Base-by-base conservation (phyloP, 805 yeast genomes). In the Zygotorulaspora sp. region DNA sequence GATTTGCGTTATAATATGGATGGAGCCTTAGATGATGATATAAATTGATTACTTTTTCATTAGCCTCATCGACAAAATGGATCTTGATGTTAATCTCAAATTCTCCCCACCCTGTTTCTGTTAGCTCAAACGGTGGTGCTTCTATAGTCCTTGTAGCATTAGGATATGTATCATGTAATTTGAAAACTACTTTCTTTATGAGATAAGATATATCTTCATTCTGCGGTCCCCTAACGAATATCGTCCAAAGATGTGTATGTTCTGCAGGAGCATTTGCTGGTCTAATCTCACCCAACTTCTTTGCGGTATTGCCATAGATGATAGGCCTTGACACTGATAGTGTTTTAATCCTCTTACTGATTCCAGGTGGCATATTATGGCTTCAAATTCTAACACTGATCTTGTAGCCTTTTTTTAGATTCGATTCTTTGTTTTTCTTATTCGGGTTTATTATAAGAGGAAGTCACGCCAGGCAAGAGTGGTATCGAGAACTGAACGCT, bases 71-170 rank as follows among this genome's bases (percentile, higher is more conserved):
- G 25, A 79, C 80, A 61, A 92, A 92, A 59, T 80, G 89, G 12
- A 92, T 76, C 57, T 89, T 85, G 38, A 92, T 80, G 24, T 84
- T 77, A 44, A 92, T 83, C 55, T 92, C 99, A 62, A 92, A 92
- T 61, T 92, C 99, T 49, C 99, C 99, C 99, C 99, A 92, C 0
- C 99, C 99, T 0, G 97, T 85, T 56, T 92, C 99, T 2, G 95
- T 83, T 19, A 92, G 87, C 59, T 88, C 95, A 53, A 83, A 92
- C 0, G 98, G 98, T 2, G 97, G 97, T 20, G 69, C 58, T 45
- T 92, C 97, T 11, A 90, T 71, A 1, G 92, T 74, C 38, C 99
- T 68, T n/a, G 87, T 77, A 1, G 96, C 77, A 50, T 80, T 85
- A 14, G 80, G 82, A 53, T 90, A 92, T 0, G 98, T 92, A 48